Conservation (phyloP, 495 filamentous ascomycete genomes). For the Neurospora sp. region DNA sequence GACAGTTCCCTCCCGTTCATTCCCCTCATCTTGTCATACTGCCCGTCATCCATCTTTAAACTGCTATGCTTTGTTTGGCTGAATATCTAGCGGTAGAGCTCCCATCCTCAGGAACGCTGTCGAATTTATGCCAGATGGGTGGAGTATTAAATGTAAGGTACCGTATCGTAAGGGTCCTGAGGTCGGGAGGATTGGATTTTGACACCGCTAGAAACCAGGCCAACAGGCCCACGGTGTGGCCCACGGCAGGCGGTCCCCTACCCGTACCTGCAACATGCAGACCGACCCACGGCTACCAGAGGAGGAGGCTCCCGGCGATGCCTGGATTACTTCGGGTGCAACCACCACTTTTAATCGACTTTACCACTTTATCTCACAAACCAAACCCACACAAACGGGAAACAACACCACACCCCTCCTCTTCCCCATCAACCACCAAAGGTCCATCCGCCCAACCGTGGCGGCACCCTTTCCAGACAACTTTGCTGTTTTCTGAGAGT, state of each 20-base stretch:
- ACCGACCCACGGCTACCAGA: not conserved
- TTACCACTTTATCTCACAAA: not conserved
- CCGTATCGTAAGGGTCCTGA: not conserved
- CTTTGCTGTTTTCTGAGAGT: not conserved
- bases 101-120: not conserved
- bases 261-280: not conserved
- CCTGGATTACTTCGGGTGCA: not conserved
- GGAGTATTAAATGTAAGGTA: not conserved
- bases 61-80: not conserved
- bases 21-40: not conserved
- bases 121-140: not conserved
- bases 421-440: slow-evolving; percentile 1
- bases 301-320: not conserved
- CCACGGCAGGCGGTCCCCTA: not conserved
- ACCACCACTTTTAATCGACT: not conserved
- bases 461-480: not conserved
- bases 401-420: slow-evolving; percentile 1
- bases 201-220: not conserved
- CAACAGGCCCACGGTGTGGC: not conserved
- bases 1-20: not conserved
- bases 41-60: not conserved
- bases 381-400: not conserved
- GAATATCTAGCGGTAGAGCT: not conserved
- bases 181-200: not conserved
- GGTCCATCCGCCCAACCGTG: slow-evolving; percentile 2